Evolutionary conservation across 179 eudicot genomes (phyloP).

Genomic region (Pouteria campechiana): DNA sequence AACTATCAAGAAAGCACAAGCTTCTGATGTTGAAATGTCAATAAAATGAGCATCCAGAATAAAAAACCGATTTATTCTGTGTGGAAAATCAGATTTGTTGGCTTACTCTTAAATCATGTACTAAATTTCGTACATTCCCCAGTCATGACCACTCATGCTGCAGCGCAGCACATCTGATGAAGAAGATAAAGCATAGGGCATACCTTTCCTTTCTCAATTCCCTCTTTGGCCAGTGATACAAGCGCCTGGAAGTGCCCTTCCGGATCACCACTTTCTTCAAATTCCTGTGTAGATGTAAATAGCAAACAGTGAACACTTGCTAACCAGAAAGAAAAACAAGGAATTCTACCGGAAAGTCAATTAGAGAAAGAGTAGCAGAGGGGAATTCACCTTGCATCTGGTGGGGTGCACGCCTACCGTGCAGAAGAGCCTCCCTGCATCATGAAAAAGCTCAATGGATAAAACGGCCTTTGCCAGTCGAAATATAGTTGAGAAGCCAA

Average conservation of each 20-base stretch:
- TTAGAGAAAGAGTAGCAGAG: neutral
- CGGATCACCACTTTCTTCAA: slow-evolving; percentile 93
- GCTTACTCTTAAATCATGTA: too few species aligned
- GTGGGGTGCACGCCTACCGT: slow-evolving; percentile 99
- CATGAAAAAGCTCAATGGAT: slow-evolving; percentile 14
- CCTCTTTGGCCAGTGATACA: slow-evolving; percentile 68
- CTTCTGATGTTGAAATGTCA: too few species aligned
- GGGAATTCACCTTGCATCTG: slow-evolving; percentile 65
- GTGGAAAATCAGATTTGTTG: too few species aligned
- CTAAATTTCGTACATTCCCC: too few species aligned
- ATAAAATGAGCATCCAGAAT: too few species aligned
- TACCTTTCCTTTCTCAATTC: slow-evolving; percentile 94
- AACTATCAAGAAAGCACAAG: too few species aligned
- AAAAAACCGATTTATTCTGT: too few species aligned
- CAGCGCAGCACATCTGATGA: neutral
- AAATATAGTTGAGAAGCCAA: neutral
- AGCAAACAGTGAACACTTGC: neutral
- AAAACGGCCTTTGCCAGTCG: slow-evolving; percentile 6
- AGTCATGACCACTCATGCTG: too few species aligned
- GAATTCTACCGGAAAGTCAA: neutral
- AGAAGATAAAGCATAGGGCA: neutral
- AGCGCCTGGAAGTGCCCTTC: slow-evolving; percentile 80
- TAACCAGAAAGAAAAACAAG: neutral
- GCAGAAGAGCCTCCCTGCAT: slow-evolving; percentile 83
- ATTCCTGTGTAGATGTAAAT: slow-evolving; percentile 42